Evolutionary conservation across 495 filamentous ascomycete genomes (phyloP), one percentile per base, ranked within the genome.

Genomic region (Lasiosphaeria hispida): DNA sequence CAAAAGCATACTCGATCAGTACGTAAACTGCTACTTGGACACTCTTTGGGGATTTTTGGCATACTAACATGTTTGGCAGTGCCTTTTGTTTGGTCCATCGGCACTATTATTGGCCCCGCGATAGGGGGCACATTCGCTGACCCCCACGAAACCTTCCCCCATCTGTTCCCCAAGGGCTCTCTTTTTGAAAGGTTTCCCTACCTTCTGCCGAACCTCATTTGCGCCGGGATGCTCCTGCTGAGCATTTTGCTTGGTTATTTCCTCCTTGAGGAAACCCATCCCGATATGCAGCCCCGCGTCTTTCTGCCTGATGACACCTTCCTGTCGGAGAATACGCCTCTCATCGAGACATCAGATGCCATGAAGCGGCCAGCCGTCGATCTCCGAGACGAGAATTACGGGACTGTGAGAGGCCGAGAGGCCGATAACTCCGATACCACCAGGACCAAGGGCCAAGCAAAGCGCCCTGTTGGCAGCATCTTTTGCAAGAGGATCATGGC

Each of bases 51-150:
- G 33, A 2, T 13, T 15, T 34, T 35, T 19, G 14, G 50, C 17
- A 30, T 42, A 43, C 57, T 60, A 50, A 65, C 43, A 17, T 15
- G 33, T 15, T 39, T 7, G 35, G 55, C 42, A 87, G 58, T 93
- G 89, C 90, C 90, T 10, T 93, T 93, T 69, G 87, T 92, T 34
- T 95, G 90, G 90, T 87, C 83, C 30, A 85, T 95, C 57, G 90
- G 89, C 36, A 92, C 89, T 15, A 92, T 92, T 55, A 81, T 92
- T 55, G 90, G 90, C 6, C 90, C 90, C 65, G 84, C 86, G 38
- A 88, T 93, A 64, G 90, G 90, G 55, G 90, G 90, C 23, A 83
- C 85, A 35, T 87, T 92, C 63, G 87, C 88, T 53, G 83, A 87
- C 53, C 90, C 90, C 40, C 78, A 85, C 53, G 78, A 87, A 49